Base-by-base conservation (phyloP, 2,329 filamentous ascomycete genomes). In the Dactylellina drechsleri region DNA sequence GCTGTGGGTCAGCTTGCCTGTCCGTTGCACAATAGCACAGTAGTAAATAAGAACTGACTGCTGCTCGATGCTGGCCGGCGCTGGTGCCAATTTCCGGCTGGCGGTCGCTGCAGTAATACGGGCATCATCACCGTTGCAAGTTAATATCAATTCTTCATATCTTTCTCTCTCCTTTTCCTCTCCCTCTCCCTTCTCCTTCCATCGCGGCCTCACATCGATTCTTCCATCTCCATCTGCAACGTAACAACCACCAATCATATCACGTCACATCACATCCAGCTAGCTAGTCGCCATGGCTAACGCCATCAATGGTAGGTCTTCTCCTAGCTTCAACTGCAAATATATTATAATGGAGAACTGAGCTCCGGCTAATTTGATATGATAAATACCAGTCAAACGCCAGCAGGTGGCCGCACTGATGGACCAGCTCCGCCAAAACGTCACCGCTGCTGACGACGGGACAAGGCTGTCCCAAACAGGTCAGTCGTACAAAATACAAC, bases 341-440 rank as follows among this genome's bases (percentile, higher is more conserved):
- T 36, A 36, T 36, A 36, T 10, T 36, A 36, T 36, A 10, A 18
- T 60, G n/a, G 31, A 23, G 12, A 16, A 20, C 15, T 49, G 10
- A 62, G 16, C 40, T 16, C 20, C 15, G 36, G 13, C 57, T 36
- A 15, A 52, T 16, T 57, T 45, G 23, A 23, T 23, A 23, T 23
- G 23, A 2, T 4, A 2, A 23, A 23, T 23, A 23, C 36, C 41
- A 56, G 54, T 61, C 36, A 59, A 59, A n/a, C 40, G 56, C 4
- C 18, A 49, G 6, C 40, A 66, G 26, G 70, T 74, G 16, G 62
- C 62, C 13, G 31, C 62, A 36, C 18, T 74, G 28, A 64, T 74
- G 62, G 43, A 66, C 62, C 56, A 66, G 45, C 70, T 74, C 36
- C 70, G 70, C 18, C 41, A 61, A 28, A 64, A 67, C 31, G 41